Percentiles rank a stretch among this genome's conserved stretches.
Conservation (phyloP, 352 stramenopile genomes). For the Peronospora destructor region DNA sequence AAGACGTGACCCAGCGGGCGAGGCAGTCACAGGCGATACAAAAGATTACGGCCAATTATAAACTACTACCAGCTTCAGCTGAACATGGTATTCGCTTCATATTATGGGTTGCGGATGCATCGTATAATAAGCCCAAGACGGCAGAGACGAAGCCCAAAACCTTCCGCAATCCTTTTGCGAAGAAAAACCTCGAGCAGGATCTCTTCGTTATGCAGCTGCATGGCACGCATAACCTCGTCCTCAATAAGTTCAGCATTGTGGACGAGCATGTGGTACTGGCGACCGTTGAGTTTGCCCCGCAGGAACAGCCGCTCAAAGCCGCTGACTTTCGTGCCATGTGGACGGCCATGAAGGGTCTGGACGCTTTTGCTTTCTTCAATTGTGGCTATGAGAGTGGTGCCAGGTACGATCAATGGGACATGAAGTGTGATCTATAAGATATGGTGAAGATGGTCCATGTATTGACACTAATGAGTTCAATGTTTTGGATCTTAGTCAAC, state of each 20-base stretch:
- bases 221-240: conserved; percentile 68
- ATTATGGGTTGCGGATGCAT: conserved; percentile 41
- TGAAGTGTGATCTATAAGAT: not conserved
- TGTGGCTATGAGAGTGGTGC: conserved; percentile 76
- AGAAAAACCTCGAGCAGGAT: conserved; percentile 64
- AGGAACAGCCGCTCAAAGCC: conserved; percentile 45
- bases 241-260: conserved; percentile 81
- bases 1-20: conserved; percentile 54
- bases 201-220: conserved; percentile 59
- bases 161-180: conserved; percentile 68
- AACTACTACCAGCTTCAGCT: conserved; percentile 37
- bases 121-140: conserved; percentile 36
- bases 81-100: conserved; percentile 39
- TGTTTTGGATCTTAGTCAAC: conserved; percentile 41
- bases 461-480: conserved; percentile 4
- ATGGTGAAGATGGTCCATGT: not conserved
- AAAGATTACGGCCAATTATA: conserved; percentile 48
- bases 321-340: conserved; percentile 63
- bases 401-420: conserved; percentile 28
- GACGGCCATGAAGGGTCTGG: conserved; percentile 59
- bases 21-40: conserved; percentile 53
- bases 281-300: conserved; percentile 62
- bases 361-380: conserved; percentile 82
- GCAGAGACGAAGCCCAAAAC: conserved; percentile 11
- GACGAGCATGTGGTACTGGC: conserved; percentile 74